Base-by-base conservation (phyloP, 225 moss, liverwort and hornwort genomes). In the Asterella californica region DNA sequence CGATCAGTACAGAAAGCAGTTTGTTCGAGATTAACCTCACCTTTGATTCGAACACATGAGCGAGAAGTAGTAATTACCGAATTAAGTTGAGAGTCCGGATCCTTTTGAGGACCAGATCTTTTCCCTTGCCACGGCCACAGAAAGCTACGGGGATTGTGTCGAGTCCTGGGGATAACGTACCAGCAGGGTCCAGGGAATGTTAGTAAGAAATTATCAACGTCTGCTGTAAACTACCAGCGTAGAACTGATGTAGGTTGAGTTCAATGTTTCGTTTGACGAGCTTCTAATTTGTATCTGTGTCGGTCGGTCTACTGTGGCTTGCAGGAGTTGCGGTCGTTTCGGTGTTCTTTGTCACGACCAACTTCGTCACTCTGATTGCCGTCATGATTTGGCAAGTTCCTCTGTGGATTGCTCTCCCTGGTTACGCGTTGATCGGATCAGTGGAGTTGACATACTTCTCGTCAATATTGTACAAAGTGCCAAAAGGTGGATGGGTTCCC, bases 251-350 rank as follows among this genome's bases (percentile, higher is more conserved):
- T 25, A 33, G 27, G 14, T 18, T 1, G 24, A 17, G 5, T 24
- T 59, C 24, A n/a, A 12, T 17, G 19, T 59, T 59, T 3, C 2
- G 57, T 59, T 59, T 3, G 57, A 12, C 57, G 3, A 17, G 24
- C 24, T 59, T 59, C 11, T 17, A 59, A 12, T 59, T n/a, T n/a
- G n/a, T 4, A 42, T 7, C 7, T 42, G 42, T 42, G 42, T 42
- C 42, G 4, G 42, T 3, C 42, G 4, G 42, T 42, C 65, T 12
- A 32, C 38, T 10, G 3, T 38, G 9, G 19, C 45, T 24, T 66
- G 34, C 83, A 91, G 90, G 94, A 70, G 90, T 95, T 72, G 93
- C 95, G 9, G 95, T 95, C 81, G 88, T 93, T 87, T 88, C 86
- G 46, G 95, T 93, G 33, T 90, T 95, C 84, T 82, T 90, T 62